Evolutionary conservation across 2,329 filamentous ascomycete species (phyloP).

Genomic region (Aspergillus terreus): DNA sequence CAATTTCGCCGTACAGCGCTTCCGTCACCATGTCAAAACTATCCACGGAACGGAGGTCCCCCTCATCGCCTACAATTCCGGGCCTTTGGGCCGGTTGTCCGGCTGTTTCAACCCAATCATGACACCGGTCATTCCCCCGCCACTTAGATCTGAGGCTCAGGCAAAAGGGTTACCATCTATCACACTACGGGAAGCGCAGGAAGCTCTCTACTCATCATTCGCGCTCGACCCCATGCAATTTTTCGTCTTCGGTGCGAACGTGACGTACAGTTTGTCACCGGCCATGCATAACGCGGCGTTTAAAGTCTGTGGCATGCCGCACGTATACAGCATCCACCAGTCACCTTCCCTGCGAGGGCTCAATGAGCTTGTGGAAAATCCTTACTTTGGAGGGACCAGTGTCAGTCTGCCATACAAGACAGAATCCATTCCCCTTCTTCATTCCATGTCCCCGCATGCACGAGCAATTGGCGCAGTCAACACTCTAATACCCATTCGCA

Average conservation of each 20-base stretch:
- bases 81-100: constrained; percentile 59
- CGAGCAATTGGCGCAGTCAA: constrained; percentile 73
- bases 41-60: constrained; percentile 47
- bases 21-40: constrained; percentile 50
- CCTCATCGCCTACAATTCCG: constrained; percentile 63
- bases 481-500: constrained; percentile 68
- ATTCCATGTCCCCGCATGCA: constrained; percentile 67
- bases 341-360: constrained; percentile 60
- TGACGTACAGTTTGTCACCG: constrained; percentile 69
- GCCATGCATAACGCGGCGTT: constrained; percentile 74
- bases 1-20: constrained; percentile 57
- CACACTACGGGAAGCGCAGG: constrained; percentile 61
- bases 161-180: constrained; percentile 47
- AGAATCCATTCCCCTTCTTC: constrained; percentile 62
- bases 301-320: constrained; percentile 63
- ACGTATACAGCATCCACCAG: constrained; percentile 63
- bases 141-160: constrained; percentile 42
- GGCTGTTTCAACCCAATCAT: constrained; percentile 64
- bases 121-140: constrained; percentile 56
- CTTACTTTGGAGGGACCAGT: constrained; percentile 67
- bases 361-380: constrained; percentile 61
- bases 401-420: constrained; percentile 72
- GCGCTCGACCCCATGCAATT: constrained; percentile 67
- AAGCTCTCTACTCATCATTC: constrained; percentile 64
- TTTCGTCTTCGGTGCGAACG: constrained; percentile 70